Base-by-base conservation (phyloP, 148 eudicot species). In the Diospyros lotus region DNA sequence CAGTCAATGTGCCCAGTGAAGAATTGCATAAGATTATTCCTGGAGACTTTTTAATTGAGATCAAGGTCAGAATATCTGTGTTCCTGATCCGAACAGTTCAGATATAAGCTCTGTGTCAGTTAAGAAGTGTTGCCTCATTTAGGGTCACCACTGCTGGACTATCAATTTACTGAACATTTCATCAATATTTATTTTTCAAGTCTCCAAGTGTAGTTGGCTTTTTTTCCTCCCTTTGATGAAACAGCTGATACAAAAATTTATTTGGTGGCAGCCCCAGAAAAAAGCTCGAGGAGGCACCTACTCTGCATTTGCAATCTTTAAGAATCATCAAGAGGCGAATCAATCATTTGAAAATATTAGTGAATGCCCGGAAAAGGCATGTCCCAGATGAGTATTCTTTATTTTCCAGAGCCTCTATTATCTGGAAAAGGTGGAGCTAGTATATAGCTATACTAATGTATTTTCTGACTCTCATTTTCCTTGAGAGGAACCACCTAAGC, bases 11-110 rank as follows among this genome's bases (percentile, higher is more conserved):
- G 45, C 83, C 87, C 15, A 72, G 79, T 76, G 86, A 89, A 83
- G 93, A 87, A 52, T 77, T 96, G 68, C 77, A 75, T 80, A 76
- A 81, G 78, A 58, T 89, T 75, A 78, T 96, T 70, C 75, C 84
- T 64, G 98, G 98, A 58, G 86, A 91, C 58, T 96, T 82, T 80
- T 84, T 82, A 14, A 76, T 91, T 74, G 91, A 90, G 84, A 72
- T 86, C 76, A 87, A 87, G 94, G 98, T 91, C 58, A 66, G 78
- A 44, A 45, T 9, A 61, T 69, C 52, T 68, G 8, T 13, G 17
- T 52, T 40, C 10, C 38, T 71, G 17, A 2, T 40, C 44, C 46
- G 45, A 59, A 15, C 28, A 28, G 28, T 28, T 28, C 28, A 28
- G 28, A 28, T 28, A 28, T 28, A 28, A 28, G 28, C 28, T 28